Base-by-base conservation (phyloP, 306 rosid species). In the Begonia loranthoides region DNA sequence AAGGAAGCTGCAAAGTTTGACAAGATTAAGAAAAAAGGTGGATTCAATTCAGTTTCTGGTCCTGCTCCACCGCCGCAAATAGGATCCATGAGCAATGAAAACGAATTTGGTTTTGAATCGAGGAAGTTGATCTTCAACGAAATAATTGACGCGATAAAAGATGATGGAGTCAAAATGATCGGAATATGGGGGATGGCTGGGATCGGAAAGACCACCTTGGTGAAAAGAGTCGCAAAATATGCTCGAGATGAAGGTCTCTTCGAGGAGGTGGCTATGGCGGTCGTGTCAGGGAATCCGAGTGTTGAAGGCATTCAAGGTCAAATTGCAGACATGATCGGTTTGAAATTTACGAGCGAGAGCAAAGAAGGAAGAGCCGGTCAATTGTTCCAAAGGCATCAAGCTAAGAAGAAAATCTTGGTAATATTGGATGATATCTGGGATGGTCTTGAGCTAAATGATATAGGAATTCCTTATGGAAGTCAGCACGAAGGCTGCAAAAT, bases 121-220 rank as follows among this genome's bases (percentile, higher is more conserved):
- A 54, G 68, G 50, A 39, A 1, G 50, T 47, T 7, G 49, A 7
- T 9, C 9, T 15, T 22, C 0, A 49, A 39, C 5, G 1, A 40
- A 1, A 22, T 55, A 2, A n/a, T 55, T 28, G 33, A 55, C 1
- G 50, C 39, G 48, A 9, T 63, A 11, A 22, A 3, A 24, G 10
- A 15, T 12, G 12, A 33, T 9, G 15, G 10, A 13, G 40, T 36
- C 12, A 1, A 47, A 33, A 24, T 12, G 51, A 55, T 55, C 41
- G 56, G 61, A 47, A 43, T 63, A 39, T 63, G 50, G 10, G 68
- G 68, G 9, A 52, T 52, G 47, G 36, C 52, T 0, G 66, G 66
- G 3, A 33, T 63, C 13, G 68, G 68, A 0, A 63, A 56, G 52
- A 64, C 69, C n/a, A 50, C 61, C 34, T 50, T 64, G 45, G 52